Evolutionary conservation across 768 basidiomycete species (phyloP), one percentile per base, ranked within the genome.

Genomic region (Mycena rosella): DNA sequence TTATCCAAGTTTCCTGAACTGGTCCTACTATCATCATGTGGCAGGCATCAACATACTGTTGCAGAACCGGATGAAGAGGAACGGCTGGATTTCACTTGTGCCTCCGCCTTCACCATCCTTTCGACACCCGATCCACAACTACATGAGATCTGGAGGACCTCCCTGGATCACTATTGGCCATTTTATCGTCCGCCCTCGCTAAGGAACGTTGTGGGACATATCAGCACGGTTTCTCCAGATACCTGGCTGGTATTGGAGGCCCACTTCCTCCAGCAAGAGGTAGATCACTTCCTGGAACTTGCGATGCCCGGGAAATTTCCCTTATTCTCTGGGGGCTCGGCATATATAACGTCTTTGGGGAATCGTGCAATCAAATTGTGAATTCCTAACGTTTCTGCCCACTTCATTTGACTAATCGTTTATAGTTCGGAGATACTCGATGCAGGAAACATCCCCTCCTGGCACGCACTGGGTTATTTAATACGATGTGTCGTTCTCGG

Each of bases 251-350:
- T 49, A 14, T 11, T 69, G n/a, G 58, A 69, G 47, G 52, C 63
- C n/a, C 52, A 69, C 10, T 69, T 69, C 36, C 68, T 69, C 6
- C 52, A 61, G 45, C 44, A 29, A 9, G 58, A 69, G n/a, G 53
- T 44, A 2, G 45, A 52, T 0, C 26, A 8, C 5, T 34, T 65
- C 29, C 56, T 69, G 32, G 48, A 40, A n/a, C 45, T 57, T 11
- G 40, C 30, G 3, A 65, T 42, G 8, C 59, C 63, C 1, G 1
- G 14, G 13, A 53, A 61, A 57, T 65, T 40, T 29, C 59, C 58
- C 1, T 34, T 69, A 59, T 20, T 59, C 42, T n/a, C 14, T 11
- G 61, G 62, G 8, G 58, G 68, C 14, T 60, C 58, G 6, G n/a
- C n/a, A n/a, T n/a, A n/a, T n/a, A n/a, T n/a, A n/a, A n/a, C n/a